Conservation (phyloP, 768 basidiomycete genomes). For the Tylopilus cervinicoccineus region DNA sequence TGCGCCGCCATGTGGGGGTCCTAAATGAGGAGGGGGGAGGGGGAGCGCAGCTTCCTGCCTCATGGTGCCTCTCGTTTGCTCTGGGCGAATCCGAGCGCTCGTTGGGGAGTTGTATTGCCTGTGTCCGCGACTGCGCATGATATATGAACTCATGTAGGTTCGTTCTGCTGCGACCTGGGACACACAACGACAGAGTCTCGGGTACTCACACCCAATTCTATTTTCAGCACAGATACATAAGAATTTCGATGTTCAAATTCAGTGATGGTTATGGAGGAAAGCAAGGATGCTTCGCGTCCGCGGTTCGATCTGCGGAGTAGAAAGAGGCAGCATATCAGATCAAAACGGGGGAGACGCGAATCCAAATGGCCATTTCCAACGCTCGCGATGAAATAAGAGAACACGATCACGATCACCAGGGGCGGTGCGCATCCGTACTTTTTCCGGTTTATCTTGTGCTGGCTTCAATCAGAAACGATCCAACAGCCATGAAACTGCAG, state of each 20-base stretch:
- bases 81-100: not conserved
- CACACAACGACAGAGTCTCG: too few species aligned
- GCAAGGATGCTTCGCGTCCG: constrained; percentile 6
- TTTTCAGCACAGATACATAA: constrained; percentile 2
- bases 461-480: not conserved
- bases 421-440: not conserved
- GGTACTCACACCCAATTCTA: not conserved
- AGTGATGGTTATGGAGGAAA: constrained; percentile 25
- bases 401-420: not conserved
- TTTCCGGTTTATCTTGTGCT: not conserved
- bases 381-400: not conserved
- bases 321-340: constrained; percentile 10
- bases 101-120: too few species aligned
- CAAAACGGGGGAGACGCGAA: not conserved
- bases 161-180: too few species aligned
- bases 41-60: constrained; percentile 11
- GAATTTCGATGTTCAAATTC: constrained; percentile 18
- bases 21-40: not conserved
- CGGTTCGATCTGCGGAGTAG: constrained; percentile 27
- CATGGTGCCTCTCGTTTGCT: constrained; percentile 10
- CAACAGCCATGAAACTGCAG: not conserved
- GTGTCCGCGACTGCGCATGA: not conserved
- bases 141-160: too few species aligned
- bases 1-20: constrained; percentile 1
- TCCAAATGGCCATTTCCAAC: not conserved